Evolutionary conservation across 371 early-diverging fungal genomes (phyloP).

Genomic region (Apophysomyces ossiformis): DNA sequence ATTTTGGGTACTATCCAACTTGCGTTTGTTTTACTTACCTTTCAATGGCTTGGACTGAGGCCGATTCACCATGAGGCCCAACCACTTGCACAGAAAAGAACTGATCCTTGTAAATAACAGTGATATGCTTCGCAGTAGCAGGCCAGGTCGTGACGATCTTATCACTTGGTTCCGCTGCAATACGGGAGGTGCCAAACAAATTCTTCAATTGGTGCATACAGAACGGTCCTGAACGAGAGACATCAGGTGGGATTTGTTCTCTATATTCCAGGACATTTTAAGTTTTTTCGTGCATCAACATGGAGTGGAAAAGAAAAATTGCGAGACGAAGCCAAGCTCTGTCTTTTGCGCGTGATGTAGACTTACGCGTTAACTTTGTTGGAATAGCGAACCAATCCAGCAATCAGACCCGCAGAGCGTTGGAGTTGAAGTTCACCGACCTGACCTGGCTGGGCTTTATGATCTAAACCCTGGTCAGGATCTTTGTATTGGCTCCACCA

Average conservation of each 20-base stretch:
- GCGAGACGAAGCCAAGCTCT: background rate
- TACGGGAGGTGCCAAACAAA: constrained; percentile 84
- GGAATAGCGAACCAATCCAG: constrained; percentile 74
- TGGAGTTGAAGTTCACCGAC: constrained; percentile 75
- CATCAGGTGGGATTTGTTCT: constrained; percentile 72
- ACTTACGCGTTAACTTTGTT: constrained; percentile 71
- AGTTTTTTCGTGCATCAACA: background rate
- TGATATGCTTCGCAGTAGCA: constrained; percentile 75
- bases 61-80: constrained; percentile 68
- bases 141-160: constrained; percentile 72
- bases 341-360: background rate
- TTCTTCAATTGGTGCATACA: constrained; percentile 92
- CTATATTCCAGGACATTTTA: constrained; percentile 16
- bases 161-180: constrained; percentile 74
- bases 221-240: constrained; percentile 69
- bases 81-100: constrained; percentile 79
- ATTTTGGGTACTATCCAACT: background rate
- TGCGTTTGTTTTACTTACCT: constrained; percentile 36
- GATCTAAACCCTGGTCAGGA: constrained; percentile 55
- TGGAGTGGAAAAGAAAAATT: background rate
- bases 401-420: constrained; percentile 77
- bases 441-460: constrained; percentile 52
- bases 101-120: constrained; percentile 84
- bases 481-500: constrained; percentile 84
- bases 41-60: constrained; percentile 66